Evolutionary conservation across 352 stramenopile genomes (phyloP), one percentile per base, ranked within the genome.

Genomic region (Detonula confervacea): DNA sequence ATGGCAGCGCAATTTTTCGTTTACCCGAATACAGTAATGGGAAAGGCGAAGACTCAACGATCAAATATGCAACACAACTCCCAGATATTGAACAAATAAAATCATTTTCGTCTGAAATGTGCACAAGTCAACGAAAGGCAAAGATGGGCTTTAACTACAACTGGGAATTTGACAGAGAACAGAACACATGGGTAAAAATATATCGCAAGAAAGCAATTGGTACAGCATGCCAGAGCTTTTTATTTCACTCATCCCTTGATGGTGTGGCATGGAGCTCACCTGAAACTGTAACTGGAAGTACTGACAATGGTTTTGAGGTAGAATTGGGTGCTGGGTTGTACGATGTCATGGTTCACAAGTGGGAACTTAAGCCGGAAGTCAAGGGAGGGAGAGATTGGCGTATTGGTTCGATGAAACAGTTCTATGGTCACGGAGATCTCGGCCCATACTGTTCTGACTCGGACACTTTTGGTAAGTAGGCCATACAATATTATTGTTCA

Each of bases 381-480:
- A 52, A 74, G 47, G 68, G 62, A 9, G 56, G 24, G 30, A 47
- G 20, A 30, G 44, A 69, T 24, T 76, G 76, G 46, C 63, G 77
- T 6, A 73, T 80, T 59, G 64, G 49, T 20, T 68, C 54, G 25
- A 71, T 80, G 30, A n/a, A 54, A 59, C 22, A 80, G 18, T 80
- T 73, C n/a, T 70, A 76, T 57, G 51, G 66, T 14, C 20, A 16
- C 29, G 35, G 64, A 42, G 57, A 80, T 47, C 25, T 80, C 49
- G 64, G 77, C 22, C 77, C 77, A 37, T 84, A 84, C 27, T 84
- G 77, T 22, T 61, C 42, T 7, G 77, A 84, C 29, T 59, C 20
- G 16, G 44, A 56, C 30, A 69, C 67, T 7, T 80, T 68, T 77
- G 77, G 56, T 65, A 29, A 65, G 56, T 51, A 47, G 51, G n/a